Conservation (phyloP, 148 eudicot species). For the Cornus suecica region DNA sequence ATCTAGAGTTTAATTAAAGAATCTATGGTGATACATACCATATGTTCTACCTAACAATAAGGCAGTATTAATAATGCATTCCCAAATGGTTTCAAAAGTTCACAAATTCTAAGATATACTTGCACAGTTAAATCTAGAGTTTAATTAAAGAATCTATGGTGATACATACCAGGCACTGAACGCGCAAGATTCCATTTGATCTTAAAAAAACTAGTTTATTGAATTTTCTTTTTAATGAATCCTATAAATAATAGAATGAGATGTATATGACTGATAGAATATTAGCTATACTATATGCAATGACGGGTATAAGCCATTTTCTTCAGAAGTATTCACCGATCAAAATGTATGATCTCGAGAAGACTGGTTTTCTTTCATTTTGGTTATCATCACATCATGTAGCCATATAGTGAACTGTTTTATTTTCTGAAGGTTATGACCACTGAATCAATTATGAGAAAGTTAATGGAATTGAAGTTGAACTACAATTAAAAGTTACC, state of each 20-base stretch:
- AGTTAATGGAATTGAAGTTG: not conserved
- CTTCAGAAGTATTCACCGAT: not conserved
- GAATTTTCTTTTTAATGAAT: too few species aligned
- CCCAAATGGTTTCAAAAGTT: not conserved
- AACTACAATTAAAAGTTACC: constrained; percentile 14
- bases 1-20: too few species aligned
- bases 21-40: too few species aligned
- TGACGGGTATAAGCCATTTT: not conserved
- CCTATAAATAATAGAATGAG: too few species aligned
- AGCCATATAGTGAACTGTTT: not conserved
- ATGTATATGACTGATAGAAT: too few species aligned
- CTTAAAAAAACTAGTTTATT: not conserved
- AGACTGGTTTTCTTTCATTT: not conserved
- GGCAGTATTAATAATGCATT: not conserved
- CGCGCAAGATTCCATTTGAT: not conserved
- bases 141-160: not conserved
- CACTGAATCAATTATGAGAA: not conserved
- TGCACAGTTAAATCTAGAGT: not conserved
- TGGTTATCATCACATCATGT: not conserved
- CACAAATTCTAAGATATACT: not conserved
- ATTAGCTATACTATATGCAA: too few species aligned
- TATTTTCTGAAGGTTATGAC: not conserved
- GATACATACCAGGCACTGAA: not conserved
- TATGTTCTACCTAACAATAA: too few species aligned
- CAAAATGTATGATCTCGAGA: not conserved